Percentiles rank a stretch among this genome's conserved stretches.
Evolutionary conservation across 805 yeast species (phyloP).

Genomic region (Torulaspora gathmanii): DNA sequence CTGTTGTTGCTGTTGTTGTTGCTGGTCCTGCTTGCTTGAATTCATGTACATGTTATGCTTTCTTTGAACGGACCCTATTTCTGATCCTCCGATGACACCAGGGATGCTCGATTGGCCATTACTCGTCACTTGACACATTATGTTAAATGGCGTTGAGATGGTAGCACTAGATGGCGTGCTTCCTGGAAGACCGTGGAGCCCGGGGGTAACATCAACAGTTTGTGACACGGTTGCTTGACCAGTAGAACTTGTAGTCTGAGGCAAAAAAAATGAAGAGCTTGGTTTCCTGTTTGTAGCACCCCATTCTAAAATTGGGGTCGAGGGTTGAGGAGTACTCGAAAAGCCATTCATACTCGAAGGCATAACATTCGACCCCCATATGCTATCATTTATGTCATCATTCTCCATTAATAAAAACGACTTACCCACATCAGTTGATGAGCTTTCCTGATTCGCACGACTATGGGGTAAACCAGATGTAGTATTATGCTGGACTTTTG

Average conservation of each 20-base stretch:
- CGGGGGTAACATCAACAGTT: constrained; percentile 11
- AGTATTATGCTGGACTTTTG: constrained; percentile 7
- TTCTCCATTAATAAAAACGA: constrained; percentile 41
- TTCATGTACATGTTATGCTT: constrained; percentile 9
- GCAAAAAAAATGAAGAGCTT: constrained; percentile 27
- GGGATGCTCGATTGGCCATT: constrained; percentile 26
- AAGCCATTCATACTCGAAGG: constrained; percentile 32
- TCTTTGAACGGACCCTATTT: constrained; percentile 10
- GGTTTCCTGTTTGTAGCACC: constrained; percentile 24
- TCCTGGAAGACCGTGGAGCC: constrained; percentile 11
- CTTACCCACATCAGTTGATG: constrained; percentile 39
- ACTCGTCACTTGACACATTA: constrained; percentile 15
- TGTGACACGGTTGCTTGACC: constrained; percentile 8
- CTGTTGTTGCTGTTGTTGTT: constrained; percentile 30
- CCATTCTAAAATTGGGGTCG: constrained; percentile 35
- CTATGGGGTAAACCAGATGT: constrained; percentile 11
- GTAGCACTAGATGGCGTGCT: constrained; percentile 13
- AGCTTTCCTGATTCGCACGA: constrained; percentile 15
- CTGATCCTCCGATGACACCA: constrained; percentile 11
- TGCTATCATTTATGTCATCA: constrained; percentile 35
- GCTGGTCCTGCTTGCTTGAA: constrained; percentile 6
- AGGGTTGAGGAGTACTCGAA: constrained; percentile 27
- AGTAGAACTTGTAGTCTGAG: constrained; percentile 10
- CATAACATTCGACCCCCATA: constrained; percentile 35
- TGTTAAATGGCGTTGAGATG: constrained; percentile 37